A percentile compares a stretch with the other conserved stretches of the same genome.
phyloP scores from a whole-genome alignment of 352 stramenopile genomes.

The Pythium rishiriense region DNA sequence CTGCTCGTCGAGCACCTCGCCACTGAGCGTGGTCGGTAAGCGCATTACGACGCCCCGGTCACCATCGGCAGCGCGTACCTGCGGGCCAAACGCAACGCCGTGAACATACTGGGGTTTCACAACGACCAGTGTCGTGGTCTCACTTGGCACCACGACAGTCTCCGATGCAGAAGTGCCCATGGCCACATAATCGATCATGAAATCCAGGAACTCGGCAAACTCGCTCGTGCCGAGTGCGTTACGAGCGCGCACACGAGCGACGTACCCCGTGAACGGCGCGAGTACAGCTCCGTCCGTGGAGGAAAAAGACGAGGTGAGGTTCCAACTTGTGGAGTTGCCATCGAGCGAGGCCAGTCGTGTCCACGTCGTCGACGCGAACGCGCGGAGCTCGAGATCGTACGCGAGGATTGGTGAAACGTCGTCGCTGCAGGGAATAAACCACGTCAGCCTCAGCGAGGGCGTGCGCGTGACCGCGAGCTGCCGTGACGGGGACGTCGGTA shows the following conservation, averaged over 20 bases:
- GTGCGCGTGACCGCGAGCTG: slow-evolving; percentile 27
- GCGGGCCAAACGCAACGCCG: slow-evolving; percentile 48
- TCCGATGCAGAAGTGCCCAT: slow-evolving; percentile 18
- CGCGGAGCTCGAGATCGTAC: slow-evolving; percentile 56
- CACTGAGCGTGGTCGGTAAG: slow-evolving; percentile 50
- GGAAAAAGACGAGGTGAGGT: slow-evolving; percentile 10
- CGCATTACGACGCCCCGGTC: slow-evolving; percentile 55
- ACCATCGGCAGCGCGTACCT: slow-evolving; percentile 32
- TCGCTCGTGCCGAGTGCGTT: slow-evolving; percentile 29
- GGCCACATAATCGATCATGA: slow-evolving; percentile 42
- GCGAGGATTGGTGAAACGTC: slow-evolving; percentile 27
- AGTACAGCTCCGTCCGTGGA: slow-evolving; percentile 15
- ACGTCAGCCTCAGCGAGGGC: slow-evolving; percentile 35
- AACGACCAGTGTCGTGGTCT: slow-evolving; percentile 1
- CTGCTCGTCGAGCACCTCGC: slow-evolving; percentile 42
- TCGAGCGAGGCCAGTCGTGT: slow-evolving; percentile 2
- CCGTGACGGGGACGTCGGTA: slow-evolving; percentile 26
- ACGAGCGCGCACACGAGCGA: slow-evolving; percentile 40
- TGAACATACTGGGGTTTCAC: slow-evolving; percentile 53
- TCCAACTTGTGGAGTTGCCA: slow-evolving; percentile 5
- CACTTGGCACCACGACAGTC: not conserved
- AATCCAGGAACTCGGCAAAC: slow-evolving; percentile 32
- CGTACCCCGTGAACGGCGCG: slow-evolving; percentile 42
- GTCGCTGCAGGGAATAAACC: slow-evolving; percentile 31
- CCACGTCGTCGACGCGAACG: slow-evolving; percentile 46